Percentiles rank a stretch among this genome's conserved stretches.
Conservation (phyloP, 495 filamentous ascomycete species). For the Aspergillus conjunctus region DNA sequence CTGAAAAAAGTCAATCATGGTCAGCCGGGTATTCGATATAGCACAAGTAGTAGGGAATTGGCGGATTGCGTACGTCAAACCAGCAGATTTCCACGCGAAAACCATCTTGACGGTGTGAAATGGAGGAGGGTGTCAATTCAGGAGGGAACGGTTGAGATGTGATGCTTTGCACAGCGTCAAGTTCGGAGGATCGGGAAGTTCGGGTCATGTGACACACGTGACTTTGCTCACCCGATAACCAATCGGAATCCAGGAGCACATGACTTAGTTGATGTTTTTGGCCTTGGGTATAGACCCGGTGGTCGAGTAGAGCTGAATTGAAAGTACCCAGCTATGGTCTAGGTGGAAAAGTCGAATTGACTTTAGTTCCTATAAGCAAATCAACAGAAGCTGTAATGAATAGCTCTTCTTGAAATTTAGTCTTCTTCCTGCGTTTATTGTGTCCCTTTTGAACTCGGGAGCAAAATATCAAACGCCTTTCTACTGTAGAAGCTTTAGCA, state of each 20-base stretch:
- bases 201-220: conserved; percentile 38
- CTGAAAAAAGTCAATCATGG: conserved; percentile 41
- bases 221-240: not conserved
- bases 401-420: too few relatives aligned
- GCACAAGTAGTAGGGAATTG: not conserved
- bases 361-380: too few relatives aligned
- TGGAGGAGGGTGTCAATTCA: conserved; percentile 34
- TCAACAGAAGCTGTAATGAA: too few relatives aligned
- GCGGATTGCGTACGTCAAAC: conserved; percentile 76
- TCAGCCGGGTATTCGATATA: conserved; percentile 12
- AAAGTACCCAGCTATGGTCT: too few relatives aligned
- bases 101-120: conserved; percentile 73
- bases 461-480: too few relatives aligned
- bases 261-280: too few relatives aligned
- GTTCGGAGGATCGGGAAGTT: conserved; percentile 47
- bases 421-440: too few relatives aligned
- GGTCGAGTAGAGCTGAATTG: too few relatives aligned
- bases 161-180: conserved; percentile 43
- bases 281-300: too few relatives aligned
- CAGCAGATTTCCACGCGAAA: conserved; percentile 97
- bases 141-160: conserved; percentile 32
- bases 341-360: too few relatives aligned
- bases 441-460: too few relatives aligned
- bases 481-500: too few relatives aligned
- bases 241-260: not conserved